Evolutionary conservation across 108 stramenopile species (phyloP), one percentile per base, ranked within the genome.

Genomic region (Aureococcus anophagefferens): DNA sequence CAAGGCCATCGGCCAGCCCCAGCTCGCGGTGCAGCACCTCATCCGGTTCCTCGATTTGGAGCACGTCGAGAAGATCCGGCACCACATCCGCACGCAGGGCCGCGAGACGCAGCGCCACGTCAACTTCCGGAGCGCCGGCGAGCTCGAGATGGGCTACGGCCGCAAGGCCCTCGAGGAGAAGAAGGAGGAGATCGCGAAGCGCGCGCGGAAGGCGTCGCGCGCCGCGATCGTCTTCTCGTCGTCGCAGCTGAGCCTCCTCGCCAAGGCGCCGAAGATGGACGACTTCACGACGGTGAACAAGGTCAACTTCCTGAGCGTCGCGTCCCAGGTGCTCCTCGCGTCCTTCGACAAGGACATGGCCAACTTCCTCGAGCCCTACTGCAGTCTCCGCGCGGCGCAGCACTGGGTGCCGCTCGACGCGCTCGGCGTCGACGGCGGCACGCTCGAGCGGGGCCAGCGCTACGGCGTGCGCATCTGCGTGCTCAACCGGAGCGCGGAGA

Each of bases 71-170:
- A 21, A 69, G 16, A 44, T 51, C 16, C 46, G 46, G 32, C 35
- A 46, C n/a, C n/a, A 30, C 9, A 25, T 69, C 13, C 44, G 46
- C 9, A 69, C 68, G 28, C 46, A 32, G 46, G 68, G 68, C 18
- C 46, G n/a, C 16, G 46, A 69, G 46, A 69, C 68, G 68, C 32
- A 31, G 9, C 31, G 46, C 5, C 33, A 44, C 15, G 17, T 69
- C 46, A 69, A 69, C 31, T 69, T 46, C 32, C 45, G 68, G 25
- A 30, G n/a, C 29, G 32, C 16, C 18, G 68, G 68, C 0, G 68
- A 69, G 30, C 17, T 51, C 29, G 68, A 69, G 16, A 29, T 5
- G 13, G 32, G 7, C 25, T 18, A 18, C 25, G 51, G 21, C 17
- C 4, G 13, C 1, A 18, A 4, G 7, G 21, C 25, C 51, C 25